These are phyloP conservation scores for Fusarium guadeloupense DNA, from an alignment of 2,329 filamentous ascomycete genomes.

Conservation along the genomic window DNA sequence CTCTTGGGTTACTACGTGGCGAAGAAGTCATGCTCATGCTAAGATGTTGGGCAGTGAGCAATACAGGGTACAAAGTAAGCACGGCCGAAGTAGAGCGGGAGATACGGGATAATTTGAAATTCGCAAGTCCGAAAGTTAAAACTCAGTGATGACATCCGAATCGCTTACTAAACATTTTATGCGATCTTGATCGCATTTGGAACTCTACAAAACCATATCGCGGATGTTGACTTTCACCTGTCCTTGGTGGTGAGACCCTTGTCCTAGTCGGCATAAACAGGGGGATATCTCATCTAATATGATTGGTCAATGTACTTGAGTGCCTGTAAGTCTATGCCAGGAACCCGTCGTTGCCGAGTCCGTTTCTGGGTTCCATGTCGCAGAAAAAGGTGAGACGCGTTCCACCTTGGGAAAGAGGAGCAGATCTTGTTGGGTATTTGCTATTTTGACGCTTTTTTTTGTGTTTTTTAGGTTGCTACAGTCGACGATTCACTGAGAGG, in stretches of 20 bases:
- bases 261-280: neutral
- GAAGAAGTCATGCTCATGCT: conserved; percentile 31
- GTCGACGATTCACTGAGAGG: neutral
- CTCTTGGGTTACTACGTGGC: conserved; percentile 12
- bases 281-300: neutral
- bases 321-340: conserved; percentile 29
- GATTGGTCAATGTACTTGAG: neutral
- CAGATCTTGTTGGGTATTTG: neutral
- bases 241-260: conserved; percentile 10
- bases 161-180: conserved; percentile 2
- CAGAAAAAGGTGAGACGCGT: conserved; percentile 18
- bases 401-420: neutral
- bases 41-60: conserved; percentile 13
- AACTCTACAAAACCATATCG: conserved; percentile 7
- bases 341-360: conserved; percentile 29
- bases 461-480: no score
- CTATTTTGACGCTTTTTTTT: no score
- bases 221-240: conserved; percentile 5
- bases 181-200: neutral
- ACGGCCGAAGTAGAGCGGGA: neutral
- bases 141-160: neutral
- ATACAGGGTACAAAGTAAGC: conserved; percentile 4
- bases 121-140: neutral
- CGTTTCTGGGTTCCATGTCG: conserved; percentile 27
- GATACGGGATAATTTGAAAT: neutral